These are phyloP conservation scores for Sonneratia alba DNA, from an alignment of 345 rosid species.

Conservation along the genomic window DNA sequence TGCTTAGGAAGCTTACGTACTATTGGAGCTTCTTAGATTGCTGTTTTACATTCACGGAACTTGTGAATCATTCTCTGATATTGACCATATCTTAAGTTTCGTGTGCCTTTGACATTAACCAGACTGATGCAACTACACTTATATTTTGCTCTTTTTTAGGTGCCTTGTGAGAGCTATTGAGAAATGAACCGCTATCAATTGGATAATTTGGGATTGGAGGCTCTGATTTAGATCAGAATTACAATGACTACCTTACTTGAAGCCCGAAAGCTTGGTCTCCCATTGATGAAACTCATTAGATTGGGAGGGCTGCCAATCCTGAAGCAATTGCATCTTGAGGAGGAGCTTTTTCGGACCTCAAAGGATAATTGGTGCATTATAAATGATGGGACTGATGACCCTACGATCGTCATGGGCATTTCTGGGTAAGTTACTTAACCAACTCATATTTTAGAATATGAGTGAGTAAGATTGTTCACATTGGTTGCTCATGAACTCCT, in stretches of 20 bases:
- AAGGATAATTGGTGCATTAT: constrained; percentile 74
- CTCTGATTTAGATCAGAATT: no score
- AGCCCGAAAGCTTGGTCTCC: constrained; percentile 33
- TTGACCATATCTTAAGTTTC: no score
- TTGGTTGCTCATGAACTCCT: neutral
- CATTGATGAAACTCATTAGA: constrained; percentile 59
- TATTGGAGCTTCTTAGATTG: no score
- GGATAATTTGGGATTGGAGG: no score
- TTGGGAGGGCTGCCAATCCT: constrained; percentile 57
- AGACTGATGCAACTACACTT: no score
- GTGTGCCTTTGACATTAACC: no score
- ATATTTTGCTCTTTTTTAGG: no score
- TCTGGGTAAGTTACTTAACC: constrained; percentile 47
- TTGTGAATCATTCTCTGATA: no score
- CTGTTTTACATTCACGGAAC: no score
- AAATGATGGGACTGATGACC: constrained; percentile 63
- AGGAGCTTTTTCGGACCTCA: constrained; percentile 54
- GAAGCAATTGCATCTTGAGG: constrained; percentile 65
- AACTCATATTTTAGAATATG: neutral
- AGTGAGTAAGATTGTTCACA: neutral
- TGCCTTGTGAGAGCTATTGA: no score
- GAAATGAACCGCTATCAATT: no score
- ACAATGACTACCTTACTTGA: constrained; percentile 9
- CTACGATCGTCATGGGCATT: constrained; percentile 80
- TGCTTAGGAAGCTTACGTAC: no score